Evolutionary conservation across 2,329 filamentous ascomycete species (phyloP), one percentile per base, ranked within the genome.

Genomic region (Fusarium odoratissimum): DNA sequence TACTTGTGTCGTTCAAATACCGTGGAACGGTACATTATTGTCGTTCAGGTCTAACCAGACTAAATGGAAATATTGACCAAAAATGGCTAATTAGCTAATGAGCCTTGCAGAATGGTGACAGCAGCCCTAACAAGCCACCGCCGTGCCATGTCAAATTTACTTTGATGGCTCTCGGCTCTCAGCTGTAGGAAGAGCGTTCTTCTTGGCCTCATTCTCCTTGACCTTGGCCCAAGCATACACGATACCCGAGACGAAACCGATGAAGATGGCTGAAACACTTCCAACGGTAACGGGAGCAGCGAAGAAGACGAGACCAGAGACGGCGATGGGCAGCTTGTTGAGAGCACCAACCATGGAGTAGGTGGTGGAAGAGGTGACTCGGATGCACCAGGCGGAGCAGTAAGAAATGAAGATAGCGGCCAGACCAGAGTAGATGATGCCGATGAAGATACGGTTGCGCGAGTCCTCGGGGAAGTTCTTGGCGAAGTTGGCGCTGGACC

Each of bases 321-420:
- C 82, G 59, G 96, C 96, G 76, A 99, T 95, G 38, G 96, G 96
- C 38, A 99, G 91, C 88, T 99, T 99, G 90, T 99, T 99, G 79
- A 99, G 88, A 31, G 95, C 94, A 72, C 96, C 96, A 62, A 98
- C 96, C 95, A 99, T 98, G 41, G 94, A 97, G 87, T 98, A 99
- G 8, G 96, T 99, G 19, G 96, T 98, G 30, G 95, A 98, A 1
- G 95, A 97, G 17, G 96, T 98, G 73, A 97, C 94, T 75, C 96
- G 95, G 74, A 99, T 97, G 82, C 96, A 98, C 96, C 96, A 98
- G 46, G 96, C 96, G 28, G 95, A 97, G 80, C 94, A 97, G 88
- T 99, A 99, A 33, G 95, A 98, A 83, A 99, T 99, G 85, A 98
- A 97, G 79, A 98, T 95, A 54, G 95, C 93, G 37, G 91, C 95